These are phyloP conservation scores for Chrysanthemum seticuspe DNA, from an alignment of 129 eudicot genomes.

Conservation along the genomic window DNA sequence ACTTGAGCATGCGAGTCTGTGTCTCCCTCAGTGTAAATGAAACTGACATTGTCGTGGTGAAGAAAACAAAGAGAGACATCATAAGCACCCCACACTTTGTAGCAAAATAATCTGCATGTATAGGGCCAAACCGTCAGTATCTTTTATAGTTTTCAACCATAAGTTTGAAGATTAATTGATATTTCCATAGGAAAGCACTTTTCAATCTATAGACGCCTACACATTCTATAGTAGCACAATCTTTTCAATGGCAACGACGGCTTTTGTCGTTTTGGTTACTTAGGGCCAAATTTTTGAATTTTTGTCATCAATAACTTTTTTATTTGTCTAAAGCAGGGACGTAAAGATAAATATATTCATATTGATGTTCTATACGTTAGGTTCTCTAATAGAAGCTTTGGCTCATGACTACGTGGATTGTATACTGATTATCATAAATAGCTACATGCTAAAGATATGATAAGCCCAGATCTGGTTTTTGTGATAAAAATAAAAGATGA, in stretches of 20 bases:
- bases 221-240: not conserved
- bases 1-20: slow-evolving; percentile 98
- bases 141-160: not conserved
- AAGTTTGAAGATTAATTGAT: not conserved
- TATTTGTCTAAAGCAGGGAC: no score
- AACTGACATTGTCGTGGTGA: slow-evolving; percentile 99
- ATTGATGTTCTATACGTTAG: no score
- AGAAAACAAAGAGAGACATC: slow-evolving; percentile 99
- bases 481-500: no score
- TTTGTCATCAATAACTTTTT: no score
- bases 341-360: no score
- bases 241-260: no score
- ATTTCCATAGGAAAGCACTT: not conserved
- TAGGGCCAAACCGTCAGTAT: not conserved
- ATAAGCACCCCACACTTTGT: slow-evolving; percentile 97
- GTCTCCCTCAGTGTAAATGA: slow-evolving; percentile 98
- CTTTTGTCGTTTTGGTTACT: no score
- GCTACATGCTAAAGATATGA: not conserved
- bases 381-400: not conserved
- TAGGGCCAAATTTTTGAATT: no score
- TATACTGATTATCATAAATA: slow-evolving; percentile 1
- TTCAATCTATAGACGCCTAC: slow-evolving; percentile 1
- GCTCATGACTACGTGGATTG: not conserved
- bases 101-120: slow-evolving; percentile 82
- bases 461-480: no score